Conservation (phyloP, 1,139 yeast species). For the Hansenula lynferdii region DNA sequence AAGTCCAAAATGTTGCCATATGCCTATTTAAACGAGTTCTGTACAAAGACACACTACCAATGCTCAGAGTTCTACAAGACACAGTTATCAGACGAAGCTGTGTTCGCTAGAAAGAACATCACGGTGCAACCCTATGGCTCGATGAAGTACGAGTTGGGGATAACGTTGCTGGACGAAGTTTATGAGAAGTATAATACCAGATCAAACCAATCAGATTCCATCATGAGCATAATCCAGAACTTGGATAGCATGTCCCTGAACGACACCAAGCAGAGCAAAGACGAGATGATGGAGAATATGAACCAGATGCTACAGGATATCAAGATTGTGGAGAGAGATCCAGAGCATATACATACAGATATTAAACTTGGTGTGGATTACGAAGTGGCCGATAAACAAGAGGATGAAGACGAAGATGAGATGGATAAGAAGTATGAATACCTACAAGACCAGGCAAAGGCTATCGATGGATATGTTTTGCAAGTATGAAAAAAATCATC, state of each 20-base stretch:
- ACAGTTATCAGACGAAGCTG: slow-evolving; percentile 69
- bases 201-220: slow-evolving; percentile 41
- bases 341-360: slow-evolving; percentile 1
- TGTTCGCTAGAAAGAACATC: slow-evolving; percentile 67
- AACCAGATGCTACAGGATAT: slow-evolving; percentile 32
- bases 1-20: slow-evolving; percentile 61
- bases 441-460: slow-evolving; percentile 23
- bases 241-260: slow-evolving; percentile 22
- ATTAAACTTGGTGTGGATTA: slow-evolving; percentile 10
- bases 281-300: slow-evolving; percentile 37
- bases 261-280: slow-evolving; percentile 29
- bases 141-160: slow-evolving; percentile 49
- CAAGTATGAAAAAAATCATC: background rate
- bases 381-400: slow-evolving; percentile 15
- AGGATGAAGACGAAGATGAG: slow-evolving; percentile 16
- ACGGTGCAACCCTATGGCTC: slow-evolving; percentile 41
- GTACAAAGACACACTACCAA: slow-evolving; percentile 79
- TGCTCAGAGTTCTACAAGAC: slow-evolving; percentile 71
- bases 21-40: slow-evolving; percentile 66
- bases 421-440: slow-evolving; percentile 28
- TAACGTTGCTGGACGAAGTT: slow-evolving; percentile 74
- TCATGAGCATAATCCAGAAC: slow-evolving; percentile 45
- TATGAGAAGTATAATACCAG: slow-evolving; percentile 41
- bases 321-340: slow-evolving; percentile 30
- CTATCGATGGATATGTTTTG: slow-evolving; percentile 25